Conservation (phyloP, 108 stramenopile species). For the Skeletonema tropicum region DNA sequence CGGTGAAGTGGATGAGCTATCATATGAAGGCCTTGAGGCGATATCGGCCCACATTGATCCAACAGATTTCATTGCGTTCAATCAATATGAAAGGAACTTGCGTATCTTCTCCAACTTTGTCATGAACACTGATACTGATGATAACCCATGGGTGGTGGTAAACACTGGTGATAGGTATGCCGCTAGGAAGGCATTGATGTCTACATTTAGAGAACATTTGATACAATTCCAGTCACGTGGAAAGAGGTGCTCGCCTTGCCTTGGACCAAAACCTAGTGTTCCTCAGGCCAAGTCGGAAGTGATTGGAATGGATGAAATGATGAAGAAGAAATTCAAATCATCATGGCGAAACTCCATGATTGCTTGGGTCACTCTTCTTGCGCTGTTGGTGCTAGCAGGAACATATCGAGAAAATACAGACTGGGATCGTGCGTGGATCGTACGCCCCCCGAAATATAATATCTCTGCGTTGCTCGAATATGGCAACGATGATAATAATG, state of each 20-base stretch:
- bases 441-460: slow-evolving; percentile 26
- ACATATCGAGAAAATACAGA: slow-evolving; percentile 35
- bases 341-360: slow-evolving; percentile 29
- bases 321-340: slow-evolving; percentile 28
- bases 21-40: slow-evolving; percentile 63
- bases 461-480: slow-evolving; percentile 36
- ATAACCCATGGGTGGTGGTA: slow-evolving; percentile 30
- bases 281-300: slow-evolving; percentile 17
- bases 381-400: slow-evolving; percentile 32
- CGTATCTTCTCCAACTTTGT: slow-evolving; percentile 62
- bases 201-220: slow-evolving; percentile 58
- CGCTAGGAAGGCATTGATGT: slow-evolving; percentile 63
- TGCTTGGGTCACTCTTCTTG: slow-evolving; percentile 31
- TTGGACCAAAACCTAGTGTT: slow-evolving; percentile 2
- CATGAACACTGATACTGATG: slow-evolving; percentile 59
- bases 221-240: slow-evolving; percentile 36
- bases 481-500: slow-evolving; percentile 20
- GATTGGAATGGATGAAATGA: slow-evolving; percentile 41
- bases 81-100: slow-evolving; percentile 70
- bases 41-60: slow-evolving; percentile 81
- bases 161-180: slow-evolving; percentile 48
- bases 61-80: slow-evolving; percentile 83
- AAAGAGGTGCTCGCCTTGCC: slow-evolving; percentile 27
- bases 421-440: slow-evolving; percentile 26
- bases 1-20: slow-evolving; percentile 30